Evolutionary conservation across 2,329 filamentous ascomycete genomes (phyloP), one percentile per base, ranked within the genome.

Genomic region (Paracoccidioides lutzii): DNA sequence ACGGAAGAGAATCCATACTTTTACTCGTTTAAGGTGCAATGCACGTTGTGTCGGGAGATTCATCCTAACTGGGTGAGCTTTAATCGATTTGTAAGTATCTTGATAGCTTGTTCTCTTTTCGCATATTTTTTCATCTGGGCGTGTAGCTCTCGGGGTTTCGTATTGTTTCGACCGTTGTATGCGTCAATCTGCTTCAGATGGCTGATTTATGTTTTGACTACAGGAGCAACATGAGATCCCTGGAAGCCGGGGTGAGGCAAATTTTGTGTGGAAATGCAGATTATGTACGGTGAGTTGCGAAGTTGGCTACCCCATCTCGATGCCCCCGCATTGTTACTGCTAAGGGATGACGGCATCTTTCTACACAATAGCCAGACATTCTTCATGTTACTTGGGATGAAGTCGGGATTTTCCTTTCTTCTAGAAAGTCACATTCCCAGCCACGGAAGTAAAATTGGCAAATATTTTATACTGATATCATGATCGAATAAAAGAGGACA

Each of bases 251-350:
- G 93, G 93, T 61, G 90, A 97, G 72, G 93, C 93, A 59, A 97
- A 97, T 72, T 98, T 98, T 72, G 93, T 98, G n/a, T 98, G 93
- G 91, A 90, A 84, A 71, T 98, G 93, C 80, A 95, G 94, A 73
- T 91, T 93, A 69, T 98, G 93, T 83, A 94, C 93, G 81, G 90
- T 93, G 62, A 35, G 73, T 69, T 15, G 46, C 38, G 4, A 12
- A 5, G 8, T 28, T 8, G 15, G 33, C 12, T 50, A 3, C 7
- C 22, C 38, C 35, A n/a, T 22, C 4, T 1, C 15, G 32, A 15
- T 37, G 7, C 5, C 22, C 14, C 5, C 14, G 4, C 15, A 6
- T 15, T 42, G n/a, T 42, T 15, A 6, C 3, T 15, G 40, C 40
- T 42, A 6, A 3, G n/a, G 2, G 1, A 37, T 6, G 35, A 7